A percentile compares a stretch with the other conserved stretches of the same genome.
Conservation (phyloP, 164 flowering plant species). For the Magnolia sinica region DNA sequence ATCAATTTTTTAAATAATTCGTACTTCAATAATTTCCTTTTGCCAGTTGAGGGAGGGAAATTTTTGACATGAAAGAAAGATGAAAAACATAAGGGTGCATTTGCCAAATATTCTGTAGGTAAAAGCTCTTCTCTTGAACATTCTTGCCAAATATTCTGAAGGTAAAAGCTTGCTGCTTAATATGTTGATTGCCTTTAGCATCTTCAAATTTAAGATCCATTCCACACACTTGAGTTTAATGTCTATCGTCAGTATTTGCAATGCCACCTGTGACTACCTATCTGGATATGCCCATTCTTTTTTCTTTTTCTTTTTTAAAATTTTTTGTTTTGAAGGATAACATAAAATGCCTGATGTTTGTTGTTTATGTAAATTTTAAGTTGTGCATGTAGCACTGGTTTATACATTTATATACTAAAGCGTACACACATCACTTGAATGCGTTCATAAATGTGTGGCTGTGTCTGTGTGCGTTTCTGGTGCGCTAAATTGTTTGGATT, state of each 20-base stretch:
- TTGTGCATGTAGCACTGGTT: neutral
- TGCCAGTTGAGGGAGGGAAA: too few relatives aligned
- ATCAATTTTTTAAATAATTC: too few relatives aligned
- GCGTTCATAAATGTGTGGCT: neutral
- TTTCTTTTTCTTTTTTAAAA: too few relatives aligned
- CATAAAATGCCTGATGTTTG: too few relatives aligned
- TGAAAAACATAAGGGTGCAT: too few relatives aligned
- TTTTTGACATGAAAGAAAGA: too few relatives aligned
- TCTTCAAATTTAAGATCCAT: neutral
- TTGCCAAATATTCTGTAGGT: too few relatives aligned
- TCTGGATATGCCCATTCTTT: neutral
- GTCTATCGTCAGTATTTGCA: too few relatives aligned
- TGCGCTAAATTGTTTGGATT: neutral
- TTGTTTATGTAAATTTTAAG: neutral
- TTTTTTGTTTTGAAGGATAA: too few relatives aligned
- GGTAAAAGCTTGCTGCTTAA: slow-evolving; percentile 37
- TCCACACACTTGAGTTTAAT: neutral
- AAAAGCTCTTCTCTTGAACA: slow-evolving; percentile 68
- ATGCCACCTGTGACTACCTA: too few relatives aligned
- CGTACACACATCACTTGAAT: too few relatives aligned
- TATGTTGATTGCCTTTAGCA: neutral
- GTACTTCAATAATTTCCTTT: too few relatives aligned
- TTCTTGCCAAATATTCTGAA: slow-evolving; percentile 82
- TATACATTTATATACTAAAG: neutral
- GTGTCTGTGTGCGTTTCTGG: neutral